Percentiles rank a stretch among this genome's conserved stretches.
These are phyloP conservation scores for Boechera retrofracta DNA, from an alignment of 345 rosid genomes.

Conservation along the genomic window DNA sequence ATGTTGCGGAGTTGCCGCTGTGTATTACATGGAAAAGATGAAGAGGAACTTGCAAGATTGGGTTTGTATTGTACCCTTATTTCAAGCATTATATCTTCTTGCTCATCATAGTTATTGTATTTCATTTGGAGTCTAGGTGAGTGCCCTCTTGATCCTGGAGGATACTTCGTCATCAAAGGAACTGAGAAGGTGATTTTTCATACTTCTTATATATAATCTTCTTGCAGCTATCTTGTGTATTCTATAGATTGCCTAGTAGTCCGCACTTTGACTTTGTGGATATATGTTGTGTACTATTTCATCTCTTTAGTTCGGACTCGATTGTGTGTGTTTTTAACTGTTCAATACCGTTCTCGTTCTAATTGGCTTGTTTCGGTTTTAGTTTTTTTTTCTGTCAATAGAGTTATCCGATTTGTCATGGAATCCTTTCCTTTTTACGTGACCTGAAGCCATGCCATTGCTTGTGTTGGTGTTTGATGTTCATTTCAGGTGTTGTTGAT, in stretches of 20 bases:
- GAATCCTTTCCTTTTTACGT: slow-evolving; percentile 1
- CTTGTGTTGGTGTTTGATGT: slow-evolving; percentile 36
- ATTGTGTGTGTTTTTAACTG: neutral
- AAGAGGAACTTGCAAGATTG: slow-evolving; percentile 87
- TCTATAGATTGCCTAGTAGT: slow-evolving; percentile 23
- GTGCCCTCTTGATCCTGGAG: slow-evolving; percentile 98
- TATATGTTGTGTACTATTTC: slow-evolving; percentile 28
- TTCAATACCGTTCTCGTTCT: slow-evolving; percentile 22
- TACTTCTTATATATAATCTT: slow-evolving; percentile 8
- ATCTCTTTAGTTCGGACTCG: slow-evolving; percentile 7
- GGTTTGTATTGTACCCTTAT: slow-evolving; percentile 58
- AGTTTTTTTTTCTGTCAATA: neutral
- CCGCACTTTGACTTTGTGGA: slow-evolving; percentile 21
- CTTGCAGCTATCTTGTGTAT: neutral
- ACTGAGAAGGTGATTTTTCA: slow-evolving; percentile 70
- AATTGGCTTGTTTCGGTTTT: neutral
- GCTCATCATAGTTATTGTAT: slow-evolving; percentile 25
- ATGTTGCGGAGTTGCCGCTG: slow-evolving; percentile 90
- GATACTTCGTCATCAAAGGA: slow-evolving; percentile 91
- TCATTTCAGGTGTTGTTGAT: slow-evolving; percentile 82
- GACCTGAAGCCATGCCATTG: slow-evolving; percentile 20
- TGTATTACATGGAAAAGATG: slow-evolving; percentile 75
- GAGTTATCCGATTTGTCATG: neutral
- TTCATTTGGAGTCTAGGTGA: slow-evolving; percentile 63
- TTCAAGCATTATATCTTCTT: neutral